Evolutionary conservation across 2,329 filamentous ascomycete genomes (phyloP), one percentile per base, ranked within the genome.

Genomic region (Scedosporium apiospermum): DNA sequence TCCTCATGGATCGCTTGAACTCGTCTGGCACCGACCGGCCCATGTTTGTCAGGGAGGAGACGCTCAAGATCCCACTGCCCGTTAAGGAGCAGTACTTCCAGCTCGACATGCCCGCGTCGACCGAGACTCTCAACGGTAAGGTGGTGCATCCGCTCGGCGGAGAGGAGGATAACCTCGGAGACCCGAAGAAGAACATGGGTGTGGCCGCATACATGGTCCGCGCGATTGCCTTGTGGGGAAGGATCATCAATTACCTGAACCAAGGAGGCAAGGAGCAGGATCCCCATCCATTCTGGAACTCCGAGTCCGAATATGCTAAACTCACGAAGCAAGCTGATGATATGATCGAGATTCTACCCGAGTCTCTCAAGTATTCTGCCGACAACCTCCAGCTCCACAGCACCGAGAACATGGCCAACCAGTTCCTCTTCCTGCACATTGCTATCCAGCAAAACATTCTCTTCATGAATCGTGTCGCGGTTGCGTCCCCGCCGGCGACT

Each of bases 1-100:
- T 96, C 70, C 75, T 97, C 63, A 97, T 98, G 93, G 95, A 99
- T 72, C 87, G 93, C 0, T 97, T 97, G 78, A 97, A 96, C 74
- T 97, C 93, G 0, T 97, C 93, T 1, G 93, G 95, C 1, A 96
- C 91, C 2, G 93, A 97, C 69, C 84, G 93, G 44, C 95, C 95
- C 21, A 90, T 91, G 61, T 96, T 97, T 68, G 88, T 96, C 62
- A 88, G 90, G 67, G 92, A 97, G 72, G 90, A 95, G 67, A 91
- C 90, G 62, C 83, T 98, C 65, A 88, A 91, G 67, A 91, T 97
- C 16, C 93, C 95, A 66, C 77, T 99, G 26, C 95, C 95, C 0
- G 90, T 97, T 68, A 93, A 90, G 71, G 95, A 99, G 72, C 87
- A 88, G 59, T 87, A 91, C 66, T 98, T 96, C 69, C 88, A 93